Base-by-base conservation (phyloP, 2,329 filamentous ascomycete genomes). In the Dactylellina cionopaga region DNA sequence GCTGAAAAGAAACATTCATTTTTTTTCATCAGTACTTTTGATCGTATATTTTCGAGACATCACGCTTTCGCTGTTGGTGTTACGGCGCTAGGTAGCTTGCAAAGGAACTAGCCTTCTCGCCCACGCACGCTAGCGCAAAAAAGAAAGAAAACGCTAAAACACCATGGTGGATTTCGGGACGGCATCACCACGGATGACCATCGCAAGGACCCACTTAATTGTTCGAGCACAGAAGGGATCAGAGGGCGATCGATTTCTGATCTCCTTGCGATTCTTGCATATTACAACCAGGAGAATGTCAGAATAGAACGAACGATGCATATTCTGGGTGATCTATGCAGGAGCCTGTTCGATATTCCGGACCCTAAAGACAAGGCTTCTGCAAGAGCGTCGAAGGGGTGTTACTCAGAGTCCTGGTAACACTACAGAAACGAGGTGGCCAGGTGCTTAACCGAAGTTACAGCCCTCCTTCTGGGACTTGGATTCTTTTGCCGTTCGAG, bases 371-470 rank as follows among this genome's bases (percentile, higher is more conserved):
- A 54, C 29, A 35, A 24, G 25, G 19, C 35, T 52, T 5, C 4
- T 52, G 29, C 25, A 35, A 15, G 47, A 59, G 24, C 3, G 33
- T 24, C 31, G 29, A 31, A 35, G 49, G 4, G 25, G 25, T 31
- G 13, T 49, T n/a, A 31, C 15, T 58, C 35, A n/a, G 44, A 22
- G 29, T 46, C 27, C 24, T 25, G 56, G 51, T 55, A 55, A 55
- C 51, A 55, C 29, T 24, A 44, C 22, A 64, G 46, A 54, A 63
- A 64, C 46, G 46, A 64, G 59, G 17, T 44, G 58, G 44, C n/a
- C 19, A 54, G 22, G 9, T 64, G 59, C 59, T 64, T 64, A 64
- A 64, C 59, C 59, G 59, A 64, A 44, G 46, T 54, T 25, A 27
- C 46, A 33, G 59, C 59, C 59, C 39, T 41, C 37, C 13, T 19